Evolutionary conservation across 805 yeast genomes (phyloP).

Genomic region (Osmozyma mogii): DNA sequence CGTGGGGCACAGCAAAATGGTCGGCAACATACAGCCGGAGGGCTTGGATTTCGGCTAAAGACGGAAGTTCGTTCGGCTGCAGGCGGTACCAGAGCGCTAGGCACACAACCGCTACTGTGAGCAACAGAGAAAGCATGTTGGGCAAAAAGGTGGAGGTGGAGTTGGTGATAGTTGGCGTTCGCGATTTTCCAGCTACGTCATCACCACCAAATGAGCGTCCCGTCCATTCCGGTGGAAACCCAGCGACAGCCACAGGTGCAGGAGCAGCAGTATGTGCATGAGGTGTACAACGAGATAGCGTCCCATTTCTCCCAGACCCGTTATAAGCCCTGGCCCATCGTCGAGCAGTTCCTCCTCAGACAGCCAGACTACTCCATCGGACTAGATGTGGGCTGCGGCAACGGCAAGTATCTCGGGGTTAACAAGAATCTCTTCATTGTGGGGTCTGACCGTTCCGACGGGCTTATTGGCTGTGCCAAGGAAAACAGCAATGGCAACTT

Average conservation of each 20-base stretch:
- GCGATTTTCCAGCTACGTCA: background rate
- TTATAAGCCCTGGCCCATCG: constrained; percentile 97
- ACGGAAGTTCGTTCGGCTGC: background rate
- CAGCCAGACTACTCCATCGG: constrained; percentile 59
- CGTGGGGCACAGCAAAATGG: constrained; percentile 12
- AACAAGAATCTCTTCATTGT: constrained; percentile 62
- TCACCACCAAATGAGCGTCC: constrained; percentile 21
- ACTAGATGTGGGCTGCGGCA: constrained; percentile 94
- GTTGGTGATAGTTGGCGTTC: background rate
- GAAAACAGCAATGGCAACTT: constrained; percentile 28
- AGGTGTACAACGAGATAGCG: constrained; percentile 91
- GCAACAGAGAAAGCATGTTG: constrained; percentile 4
- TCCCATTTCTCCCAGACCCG: constrained; percentile 88
- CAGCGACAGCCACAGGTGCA: constrained; percentile 39
- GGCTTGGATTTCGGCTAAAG: background rate
- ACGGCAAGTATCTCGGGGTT: constrained; percentile 80
- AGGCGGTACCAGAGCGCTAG: background rate
- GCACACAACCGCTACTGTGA: constrained; percentile 2
- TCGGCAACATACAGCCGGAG: background rate
- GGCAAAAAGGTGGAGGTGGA: no score
- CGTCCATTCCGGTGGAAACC: constrained; percentile 21
- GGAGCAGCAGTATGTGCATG: constrained; percentile 78
- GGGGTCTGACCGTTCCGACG: constrained; percentile 71
- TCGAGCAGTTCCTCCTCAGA: constrained; percentile 53
- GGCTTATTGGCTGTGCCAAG: constrained; percentile 57